phyloP scores from a whole-genome alignment of 306 rosid species.

The Chamaecrista fasciculata region DNA sequence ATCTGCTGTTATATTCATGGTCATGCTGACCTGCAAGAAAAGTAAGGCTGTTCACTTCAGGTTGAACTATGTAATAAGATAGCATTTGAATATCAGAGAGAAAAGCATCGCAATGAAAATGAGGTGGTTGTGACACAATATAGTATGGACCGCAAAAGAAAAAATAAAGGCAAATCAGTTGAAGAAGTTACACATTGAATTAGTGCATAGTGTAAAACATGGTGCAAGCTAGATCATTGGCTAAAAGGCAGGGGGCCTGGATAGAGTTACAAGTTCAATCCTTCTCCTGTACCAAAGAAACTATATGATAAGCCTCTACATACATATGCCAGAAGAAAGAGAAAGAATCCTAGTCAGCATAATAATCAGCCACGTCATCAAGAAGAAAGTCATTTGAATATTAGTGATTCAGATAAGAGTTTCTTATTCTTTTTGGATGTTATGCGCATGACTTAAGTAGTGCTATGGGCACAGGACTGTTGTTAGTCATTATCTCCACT shows the following conservation, averaged over 20 bases:
- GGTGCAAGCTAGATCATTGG: background rate
- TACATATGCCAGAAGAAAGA: no score
- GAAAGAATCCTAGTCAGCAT: no score
- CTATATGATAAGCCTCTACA: no score
- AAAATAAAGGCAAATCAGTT: no score
- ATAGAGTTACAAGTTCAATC: background rate
- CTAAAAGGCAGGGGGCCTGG: background rate
- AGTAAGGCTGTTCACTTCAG: constrained; percentile 18
- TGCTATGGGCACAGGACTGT: no score
- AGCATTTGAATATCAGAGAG: constrained; percentile 9
- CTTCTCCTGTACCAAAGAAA: background rate
- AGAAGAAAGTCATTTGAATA: no score
- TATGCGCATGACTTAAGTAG: no score
- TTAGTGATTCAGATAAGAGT: no score
- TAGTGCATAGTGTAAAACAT: background rate
- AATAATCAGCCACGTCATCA: no score
- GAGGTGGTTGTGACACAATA: constrained; percentile 1
- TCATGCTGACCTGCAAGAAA: constrained; percentile 78
- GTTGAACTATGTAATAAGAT: constrained; percentile 3
- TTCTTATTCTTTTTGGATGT: no score
- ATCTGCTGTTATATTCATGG: constrained; percentile 84
- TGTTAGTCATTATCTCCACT: no score
- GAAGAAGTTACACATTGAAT: constrained; percentile 3
- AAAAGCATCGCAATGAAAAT: background rate
- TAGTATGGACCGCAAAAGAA: background rate